Percentiles rank a stretch among this genome's conserved stretches.
phyloP scores from a whole-genome alignment of 1,284 basidiomycete genomes.

The Pulveroboletus sp. region DNA sequence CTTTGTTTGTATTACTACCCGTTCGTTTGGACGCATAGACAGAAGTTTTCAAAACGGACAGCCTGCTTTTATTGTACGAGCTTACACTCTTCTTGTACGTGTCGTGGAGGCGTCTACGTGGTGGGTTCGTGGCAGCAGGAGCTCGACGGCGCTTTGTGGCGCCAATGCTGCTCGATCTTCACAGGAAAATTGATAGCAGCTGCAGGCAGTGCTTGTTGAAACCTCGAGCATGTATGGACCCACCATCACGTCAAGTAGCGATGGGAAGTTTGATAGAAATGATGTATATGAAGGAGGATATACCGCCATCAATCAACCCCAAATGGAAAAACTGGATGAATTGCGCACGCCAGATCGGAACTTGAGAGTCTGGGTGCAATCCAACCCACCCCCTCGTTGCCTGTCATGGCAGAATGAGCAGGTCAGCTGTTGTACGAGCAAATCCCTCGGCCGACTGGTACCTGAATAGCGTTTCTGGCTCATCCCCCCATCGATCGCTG shows the following conservation, averaged over 20 bases:
- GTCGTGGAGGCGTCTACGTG: background rate
- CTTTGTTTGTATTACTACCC: conserved; percentile 28
- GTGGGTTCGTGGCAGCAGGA: background rate
- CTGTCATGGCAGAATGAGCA: background rate
- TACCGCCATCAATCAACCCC: too few relatives aligned
- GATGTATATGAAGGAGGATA: background rate
- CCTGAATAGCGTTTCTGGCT: conserved; percentile 13
- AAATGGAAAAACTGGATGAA: conserved; percentile 14
- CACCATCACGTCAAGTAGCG: background rate
- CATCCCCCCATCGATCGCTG: background rate
- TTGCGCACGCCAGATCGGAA: background rate
- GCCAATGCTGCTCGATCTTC: conserved; percentile 1
- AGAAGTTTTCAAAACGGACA: background rate
- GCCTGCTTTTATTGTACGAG: background rate
- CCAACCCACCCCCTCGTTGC: background rate
- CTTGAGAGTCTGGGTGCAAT: too few relatives aligned
- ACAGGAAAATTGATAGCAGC: conserved; percentile 2
- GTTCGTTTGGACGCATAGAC: conserved; percentile 24
- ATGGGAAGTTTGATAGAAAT: conserved; percentile 1
- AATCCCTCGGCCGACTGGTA: conserved; percentile 4
- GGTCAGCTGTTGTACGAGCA: background rate
- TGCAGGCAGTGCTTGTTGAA: background rate
- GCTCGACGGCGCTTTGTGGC: background rate
- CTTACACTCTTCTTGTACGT: background rate
- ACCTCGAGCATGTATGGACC: background rate